Base-by-base conservation (phyloP, 306 rosid species). In the Quercus wislizeni region DNA sequence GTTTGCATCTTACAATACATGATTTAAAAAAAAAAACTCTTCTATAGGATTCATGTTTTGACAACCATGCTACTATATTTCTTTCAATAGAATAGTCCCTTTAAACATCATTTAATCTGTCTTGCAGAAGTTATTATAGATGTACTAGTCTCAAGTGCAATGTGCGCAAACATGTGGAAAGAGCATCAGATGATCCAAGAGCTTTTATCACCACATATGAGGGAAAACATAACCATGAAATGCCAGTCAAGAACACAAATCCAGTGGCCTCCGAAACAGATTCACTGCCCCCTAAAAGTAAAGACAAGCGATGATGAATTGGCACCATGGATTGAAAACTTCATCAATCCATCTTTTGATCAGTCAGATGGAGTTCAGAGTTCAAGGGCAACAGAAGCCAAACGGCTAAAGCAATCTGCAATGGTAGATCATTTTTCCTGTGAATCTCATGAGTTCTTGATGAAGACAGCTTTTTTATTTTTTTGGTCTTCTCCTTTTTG, bases 201-300 rank as follows among this genome's bases (percentile, higher is more conserved):
- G 87, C 99, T 76, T 95, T 91, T 75, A 87, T 95, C 76, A 95
- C 98, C 2, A 95, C 97, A 5, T 95, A 95, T 51, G 99, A 93
- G 83, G 99, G 99, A 79, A 95, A 93, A 67, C 98, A 95, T 84
- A 95, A 95, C 86, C 96, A 95, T 83, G 94, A 89, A 28, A 91
- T 86, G 91, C 91, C 98, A 67, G 80, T 88, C 13, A 90, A 85
- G 83, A 88, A 77, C 73, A 65, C 89, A 59, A 82, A 78, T 81
- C 61, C 84, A 76, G 78, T 83, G 69, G 78, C 86, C 46, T 90
- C 93, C 30, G 92, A 88, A 43, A 81, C 77, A 71, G 88, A 89
- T 63, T 74, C 89, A 68, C 87, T 63, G 70, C 81, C 87, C 59
- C 81, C 88, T 67, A 82, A 69, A 54, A 79, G 84, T 31, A 85